Percentiles rank a stretch among this genome's conserved stretches.
phyloP scores from a whole-genome alignment of 2,329 filamentous ascomycete genomes.

The Colletotrichum sp. region DNA sequence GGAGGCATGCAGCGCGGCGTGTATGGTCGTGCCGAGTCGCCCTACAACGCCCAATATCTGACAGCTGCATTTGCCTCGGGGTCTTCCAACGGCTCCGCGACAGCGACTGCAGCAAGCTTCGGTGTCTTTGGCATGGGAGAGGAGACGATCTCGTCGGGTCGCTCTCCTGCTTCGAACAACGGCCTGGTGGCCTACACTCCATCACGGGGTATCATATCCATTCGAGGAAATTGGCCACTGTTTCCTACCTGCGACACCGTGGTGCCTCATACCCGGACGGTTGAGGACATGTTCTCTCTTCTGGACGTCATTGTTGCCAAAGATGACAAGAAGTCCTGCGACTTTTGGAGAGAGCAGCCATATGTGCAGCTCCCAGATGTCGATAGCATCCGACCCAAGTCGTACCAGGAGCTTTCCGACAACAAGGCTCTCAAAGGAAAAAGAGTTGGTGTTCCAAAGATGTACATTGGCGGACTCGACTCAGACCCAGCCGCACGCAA shows the following conservation, averaged over 20 bases:
- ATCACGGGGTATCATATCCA: conserved; percentile 52
- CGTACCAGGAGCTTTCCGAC: conserved; percentile 35
- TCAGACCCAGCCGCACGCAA: conserved; percentile 12
- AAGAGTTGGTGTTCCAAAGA: conserved; percentile 53
- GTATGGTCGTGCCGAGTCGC: conserved; percentile 61
- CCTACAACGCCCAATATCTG: conserved; percentile 58
- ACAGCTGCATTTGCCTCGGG: conserved; percentile 61
- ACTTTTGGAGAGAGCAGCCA: conserved; percentile 60
- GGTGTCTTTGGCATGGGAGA: conserved; percentile 58
- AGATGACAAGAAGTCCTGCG: conserved; percentile 44
- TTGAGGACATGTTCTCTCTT: conserved; percentile 52
- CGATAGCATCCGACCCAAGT: conserved; percentile 32
- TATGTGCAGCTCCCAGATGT: conserved; percentile 44
- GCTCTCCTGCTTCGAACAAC: conserved; percentile 63
- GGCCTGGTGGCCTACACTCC: conserved; percentile 61
- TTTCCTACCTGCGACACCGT: conserved; percentile 58
- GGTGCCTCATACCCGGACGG: conserved; percentile 52
- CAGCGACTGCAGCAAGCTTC: conserved; percentile 53
- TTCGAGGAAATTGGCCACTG: conserved; percentile 55
- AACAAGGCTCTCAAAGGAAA: conserved; percentile 42
- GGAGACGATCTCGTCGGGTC: conserved; percentile 62
- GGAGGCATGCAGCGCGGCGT: conserved; percentile 63
- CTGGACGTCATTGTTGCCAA: conserved; percentile 51
- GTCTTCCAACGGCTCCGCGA: conserved; percentile 61
- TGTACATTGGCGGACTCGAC: conserved; percentile 49